These are phyloP conservation scores for Fusarium zealandicum DNA, from an alignment of 2,329 filamentous ascomycete species.

Conservation along the genomic window DNA sequence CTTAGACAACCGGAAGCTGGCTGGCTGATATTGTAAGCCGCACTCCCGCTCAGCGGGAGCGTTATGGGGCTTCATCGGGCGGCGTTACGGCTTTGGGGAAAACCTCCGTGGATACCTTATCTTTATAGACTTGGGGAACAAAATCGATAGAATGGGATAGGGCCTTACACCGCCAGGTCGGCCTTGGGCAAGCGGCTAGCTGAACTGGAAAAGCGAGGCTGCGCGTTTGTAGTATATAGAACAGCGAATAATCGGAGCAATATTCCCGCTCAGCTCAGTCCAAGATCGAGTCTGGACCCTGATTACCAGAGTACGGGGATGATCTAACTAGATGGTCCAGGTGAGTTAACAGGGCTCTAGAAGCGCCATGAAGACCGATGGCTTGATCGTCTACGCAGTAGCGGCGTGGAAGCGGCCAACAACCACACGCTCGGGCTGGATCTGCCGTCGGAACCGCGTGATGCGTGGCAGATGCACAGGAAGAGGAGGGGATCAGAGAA, in stretches of 20 bases:
- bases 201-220: neutral
- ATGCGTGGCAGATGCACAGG: no score
- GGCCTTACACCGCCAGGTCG: neutral
- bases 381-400: neutral
- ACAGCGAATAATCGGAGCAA: neutral
- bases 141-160: neutral
- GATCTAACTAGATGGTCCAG: neutral
- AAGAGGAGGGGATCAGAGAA: no score
- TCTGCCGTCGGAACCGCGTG: neutral
- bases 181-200: neutral
- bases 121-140: neutral
- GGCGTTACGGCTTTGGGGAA: slow-evolving; percentile 7
- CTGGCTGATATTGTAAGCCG: neutral
- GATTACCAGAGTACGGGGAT: neutral
- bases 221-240: neutral
- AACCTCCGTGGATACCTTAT: neutral
- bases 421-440: neutral
- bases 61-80: neutral
- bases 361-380: neutral
- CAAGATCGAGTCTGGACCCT: neutral
- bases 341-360: neutral
- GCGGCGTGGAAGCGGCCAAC: neutral
- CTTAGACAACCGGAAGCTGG: neutral
- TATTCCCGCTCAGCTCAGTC: neutral
- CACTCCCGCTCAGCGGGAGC: neutral